Evolutionary conservation across 2,329 filamentous ascomycete genomes (phyloP).

Genomic region (Metarhizium rileyi): DNA sequence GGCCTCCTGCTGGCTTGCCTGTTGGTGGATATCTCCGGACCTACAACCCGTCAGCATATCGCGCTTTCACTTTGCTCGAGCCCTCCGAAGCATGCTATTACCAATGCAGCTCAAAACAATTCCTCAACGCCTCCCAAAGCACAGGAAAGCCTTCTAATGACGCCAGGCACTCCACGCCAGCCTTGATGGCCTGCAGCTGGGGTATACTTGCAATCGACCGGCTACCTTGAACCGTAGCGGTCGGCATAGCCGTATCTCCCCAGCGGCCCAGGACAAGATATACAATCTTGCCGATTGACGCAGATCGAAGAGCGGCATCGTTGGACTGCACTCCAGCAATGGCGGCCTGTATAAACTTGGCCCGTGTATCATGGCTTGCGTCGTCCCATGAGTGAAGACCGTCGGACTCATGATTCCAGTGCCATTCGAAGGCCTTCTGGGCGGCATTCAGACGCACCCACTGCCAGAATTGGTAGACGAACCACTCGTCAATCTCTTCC

Average conservation of each 20-base stretch:
- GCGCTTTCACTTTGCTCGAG: not conserved
- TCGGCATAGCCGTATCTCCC: constrained; percentile 53
- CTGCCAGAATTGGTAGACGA: constrained; percentile 82
- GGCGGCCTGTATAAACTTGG: constrained; percentile 46
- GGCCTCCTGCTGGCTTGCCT: constrained; percentile 36
- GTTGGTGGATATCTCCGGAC: constrained; percentile 36
- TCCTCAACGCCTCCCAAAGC: constrained; percentile 41
- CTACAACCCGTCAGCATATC: constrained; percentile 17
- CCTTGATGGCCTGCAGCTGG: constrained; percentile 51
- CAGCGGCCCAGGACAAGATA: constrained; percentile 61
- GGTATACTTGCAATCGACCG: constrained; percentile 42
- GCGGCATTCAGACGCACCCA: constrained; percentile 68
- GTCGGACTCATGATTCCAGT: constrained; percentile 51
- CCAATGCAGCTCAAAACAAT: constrained; percentile 44
- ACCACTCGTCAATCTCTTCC: constrained; percentile 96
- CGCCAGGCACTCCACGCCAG: constrained; percentile 40
- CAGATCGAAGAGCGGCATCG: constrained; percentile 38
- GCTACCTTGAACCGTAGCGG: constrained; percentile 28
- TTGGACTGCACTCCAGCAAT: constrained; percentile 34
- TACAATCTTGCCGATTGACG: constrained; percentile 46
- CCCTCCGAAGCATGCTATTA: constrained; percentile 19
- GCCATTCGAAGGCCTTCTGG: constrained; percentile 65
- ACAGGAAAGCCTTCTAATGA: constrained; percentile 39
- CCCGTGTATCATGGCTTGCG: constrained; percentile 44
- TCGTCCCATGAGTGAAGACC: constrained; percentile 51